phyloP scores from a whole-genome alignment of 1,284 basidiomycete genomes.

The Boletellus deceptivus region DNA sequence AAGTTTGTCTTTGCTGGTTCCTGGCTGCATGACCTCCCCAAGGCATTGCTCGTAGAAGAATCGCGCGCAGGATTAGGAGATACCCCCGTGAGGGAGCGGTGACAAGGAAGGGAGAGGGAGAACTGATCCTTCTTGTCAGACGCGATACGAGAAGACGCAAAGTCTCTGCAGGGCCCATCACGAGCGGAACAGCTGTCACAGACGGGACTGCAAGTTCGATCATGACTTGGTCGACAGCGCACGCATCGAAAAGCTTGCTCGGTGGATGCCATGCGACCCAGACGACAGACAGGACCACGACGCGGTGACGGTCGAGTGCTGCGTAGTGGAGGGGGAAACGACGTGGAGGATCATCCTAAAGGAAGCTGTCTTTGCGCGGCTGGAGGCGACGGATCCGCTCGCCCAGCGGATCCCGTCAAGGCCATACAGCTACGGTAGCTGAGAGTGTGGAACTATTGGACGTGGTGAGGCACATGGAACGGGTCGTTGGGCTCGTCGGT shows the following conservation, averaged over 20 bases:
- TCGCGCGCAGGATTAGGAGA: conserved; percentile 9
- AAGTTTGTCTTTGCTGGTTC: conserved; percentile 3
- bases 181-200: conserved; percentile 6
- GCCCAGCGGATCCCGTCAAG: too few relatives aligned
- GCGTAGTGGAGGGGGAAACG: conserved; percentile 7
- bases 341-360: conserved; percentile 17
- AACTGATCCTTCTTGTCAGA: conserved; percentile 2
- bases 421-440: too few relatives aligned
- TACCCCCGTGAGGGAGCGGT: conserved; percentile 1
- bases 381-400: too few relatives aligned
- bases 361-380: conserved; percentile 5
- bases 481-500: too few relatives aligned
- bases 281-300: background rate
- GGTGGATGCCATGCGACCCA: conserved; percentile 2
- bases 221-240: conserved; percentile 16
- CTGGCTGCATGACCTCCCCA: background rate
- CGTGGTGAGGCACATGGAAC: too few relatives aligned
- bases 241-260: conserved; percentile 14
- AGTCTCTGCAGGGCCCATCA: conserved; percentile 14
- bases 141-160: conserved; percentile 1
- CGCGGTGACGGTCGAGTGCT: conserved; percentile 13
- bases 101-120: background rate
- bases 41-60: background rate
- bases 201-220: conserved; percentile 17
- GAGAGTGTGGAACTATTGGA: too few relatives aligned